Evolutionary conservation across 116 monocot species (phyloP).

Genomic region (Trichopus zeylanicus): DNA sequence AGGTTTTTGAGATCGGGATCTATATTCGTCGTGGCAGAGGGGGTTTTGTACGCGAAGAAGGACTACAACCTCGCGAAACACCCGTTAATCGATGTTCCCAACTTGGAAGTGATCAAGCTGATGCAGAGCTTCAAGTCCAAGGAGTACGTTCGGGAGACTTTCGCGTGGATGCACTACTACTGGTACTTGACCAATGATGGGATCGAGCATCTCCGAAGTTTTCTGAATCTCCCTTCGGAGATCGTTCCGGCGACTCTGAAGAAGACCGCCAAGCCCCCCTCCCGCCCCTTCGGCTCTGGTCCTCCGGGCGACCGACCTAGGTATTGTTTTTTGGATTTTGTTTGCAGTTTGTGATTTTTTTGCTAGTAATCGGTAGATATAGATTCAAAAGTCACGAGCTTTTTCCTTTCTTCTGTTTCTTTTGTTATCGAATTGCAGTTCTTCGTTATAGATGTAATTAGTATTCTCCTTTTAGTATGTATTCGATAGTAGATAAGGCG

Average conservation of each 20-base stretch:
- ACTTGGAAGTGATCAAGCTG: slow-evolving; percentile 39
- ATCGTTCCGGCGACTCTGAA: slow-evolving; percentile 41
- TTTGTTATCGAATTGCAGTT: no score
- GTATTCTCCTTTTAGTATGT: no score
- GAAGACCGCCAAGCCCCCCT: slow-evolving; percentile 25
- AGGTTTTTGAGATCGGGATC: neutral
- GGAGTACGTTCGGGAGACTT: slow-evolving; percentile 41
- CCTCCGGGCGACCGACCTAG: slow-evolving; percentile 32
- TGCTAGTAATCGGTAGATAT: no score
- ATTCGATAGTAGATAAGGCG: no score
- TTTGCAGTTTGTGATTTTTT: neutral
- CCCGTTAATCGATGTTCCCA: slow-evolving; percentile 38
- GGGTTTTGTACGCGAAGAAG: slow-evolving; percentile 37
- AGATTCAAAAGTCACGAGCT: no score
- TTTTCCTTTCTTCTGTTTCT: no score
- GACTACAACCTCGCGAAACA: slow-evolving; percentile 43
- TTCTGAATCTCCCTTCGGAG: slow-evolving; percentile 41
- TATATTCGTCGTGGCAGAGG: slow-evolving; percentile 7
- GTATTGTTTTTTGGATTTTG: neutral
- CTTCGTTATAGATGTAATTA: no score
- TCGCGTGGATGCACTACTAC: slow-evolving; percentile 48
- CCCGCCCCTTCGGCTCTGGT: slow-evolving; percentile 17
- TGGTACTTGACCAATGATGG: slow-evolving; percentile 47
- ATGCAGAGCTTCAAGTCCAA: slow-evolving; percentile 53
- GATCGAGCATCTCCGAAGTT: slow-evolving; percentile 31